Evolutionary conservation across 2,329 filamentous ascomycete genomes (phyloP).

Genomic region (Monosporascus sp.): DNA sequence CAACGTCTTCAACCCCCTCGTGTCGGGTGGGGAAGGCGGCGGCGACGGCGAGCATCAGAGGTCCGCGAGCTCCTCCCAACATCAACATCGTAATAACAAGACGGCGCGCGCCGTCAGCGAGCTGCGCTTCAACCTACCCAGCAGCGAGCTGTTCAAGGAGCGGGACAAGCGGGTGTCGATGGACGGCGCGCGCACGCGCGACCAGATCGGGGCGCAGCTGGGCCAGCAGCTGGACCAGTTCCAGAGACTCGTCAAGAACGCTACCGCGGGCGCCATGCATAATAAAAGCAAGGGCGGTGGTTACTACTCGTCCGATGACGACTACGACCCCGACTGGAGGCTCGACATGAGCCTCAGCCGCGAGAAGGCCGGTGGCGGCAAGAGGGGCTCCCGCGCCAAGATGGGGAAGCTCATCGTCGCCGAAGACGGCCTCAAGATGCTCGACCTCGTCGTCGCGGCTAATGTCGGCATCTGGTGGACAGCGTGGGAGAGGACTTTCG

Average conservation of each 20-base stretch:
- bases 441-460: constrained; percentile 84
- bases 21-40: constrained; percentile 29
- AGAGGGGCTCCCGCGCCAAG: constrained; percentile 81
- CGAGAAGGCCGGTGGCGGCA: constrained; percentile 81
- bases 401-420: constrained; percentile 88
- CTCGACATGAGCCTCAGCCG: constrained; percentile 72
- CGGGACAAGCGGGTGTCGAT: constrained; percentile 26
- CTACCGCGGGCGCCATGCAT: constrained; percentile 9
- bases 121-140: constrained; percentile 82
- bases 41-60: constrained; percentile 23
- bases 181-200: constrained; percentile 23
- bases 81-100: constrained; percentile 18
- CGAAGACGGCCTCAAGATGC: constrained; percentile 88
- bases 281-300: not conserved
- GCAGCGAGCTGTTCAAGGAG: constrained; percentile 40
- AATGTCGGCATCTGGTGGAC: constrained; percentile 95
- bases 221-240: constrained; percentile 24
- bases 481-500: constrained; percentile 59
- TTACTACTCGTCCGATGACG: constrained; percentile 29
- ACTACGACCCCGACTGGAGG: constrained; percentile 34
- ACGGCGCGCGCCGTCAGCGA: constrained; percentile 59
- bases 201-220: constrained; percentile 25
- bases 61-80: constrained; percentile 13
- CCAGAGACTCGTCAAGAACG: constrained; percentile 20
- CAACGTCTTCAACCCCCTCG: constrained; percentile 38